Conservation (phyloP, 2,329 filamentous ascomycete genomes). For the Fulvia fulva region DNA sequence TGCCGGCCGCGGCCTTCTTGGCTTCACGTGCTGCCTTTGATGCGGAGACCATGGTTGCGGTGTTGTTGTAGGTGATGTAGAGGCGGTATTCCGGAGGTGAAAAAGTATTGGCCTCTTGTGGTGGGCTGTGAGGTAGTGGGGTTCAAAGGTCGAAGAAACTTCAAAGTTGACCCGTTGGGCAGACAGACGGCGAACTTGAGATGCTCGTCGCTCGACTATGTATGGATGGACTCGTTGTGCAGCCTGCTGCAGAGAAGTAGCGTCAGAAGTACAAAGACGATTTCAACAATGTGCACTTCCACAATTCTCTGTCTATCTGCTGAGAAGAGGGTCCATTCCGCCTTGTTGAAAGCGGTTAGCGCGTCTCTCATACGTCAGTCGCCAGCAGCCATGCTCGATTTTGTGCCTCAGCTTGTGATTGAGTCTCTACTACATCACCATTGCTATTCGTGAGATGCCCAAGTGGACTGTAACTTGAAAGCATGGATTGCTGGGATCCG, state of each 20-base stretch:
- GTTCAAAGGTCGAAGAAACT: not conserved
- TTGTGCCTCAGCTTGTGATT: not conserved
- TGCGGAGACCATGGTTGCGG: conserved; percentile 58
- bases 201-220: not conserved
- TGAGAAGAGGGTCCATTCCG: not conserved
- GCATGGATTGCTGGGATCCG: too few relatives aligned
- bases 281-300: not conserved
- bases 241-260: not conserved
- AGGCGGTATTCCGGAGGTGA: conserved; percentile 5
- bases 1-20: conserved; percentile 64
- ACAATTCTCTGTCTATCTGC: not conserved
- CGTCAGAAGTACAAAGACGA: not conserved
- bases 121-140: not conserved
- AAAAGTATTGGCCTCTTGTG: conserved; percentile 6
- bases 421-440: too few relatives aligned
- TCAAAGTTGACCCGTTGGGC: not conserved
- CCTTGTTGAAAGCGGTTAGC: not conserved
- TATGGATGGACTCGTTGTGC: too few relatives aligned
- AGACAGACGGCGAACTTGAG: not conserved
- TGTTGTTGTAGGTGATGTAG: conserved; percentile 1
- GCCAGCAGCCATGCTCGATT: not conserved
- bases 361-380: not conserved
- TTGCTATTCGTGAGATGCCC: too few relatives aligned
- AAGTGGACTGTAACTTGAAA: too few relatives aligned
- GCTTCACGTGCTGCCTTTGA: conserved; percentile 66